Percentiles rank a stretch among this genome's conserved stretches.
Conservation (phyloP, 768 basidiomycete species). For the Boletus edulis region DNA sequence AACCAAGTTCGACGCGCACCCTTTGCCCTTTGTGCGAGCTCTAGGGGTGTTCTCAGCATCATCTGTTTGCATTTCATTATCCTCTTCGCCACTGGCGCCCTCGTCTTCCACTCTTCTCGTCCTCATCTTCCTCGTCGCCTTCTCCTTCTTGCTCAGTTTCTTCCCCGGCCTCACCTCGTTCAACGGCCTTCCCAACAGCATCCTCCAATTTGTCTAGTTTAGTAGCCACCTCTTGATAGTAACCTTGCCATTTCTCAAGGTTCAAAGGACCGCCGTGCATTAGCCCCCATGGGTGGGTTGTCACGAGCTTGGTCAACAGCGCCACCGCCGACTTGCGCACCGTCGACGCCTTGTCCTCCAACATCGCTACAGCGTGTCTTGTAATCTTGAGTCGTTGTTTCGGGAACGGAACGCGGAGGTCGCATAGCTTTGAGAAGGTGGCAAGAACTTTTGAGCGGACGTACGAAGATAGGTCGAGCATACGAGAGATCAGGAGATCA, state of each 20-base stretch:
- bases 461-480: conserved; percentile 84
- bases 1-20: conserved; percentile 8
- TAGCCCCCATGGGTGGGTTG: conserved; percentile 86
- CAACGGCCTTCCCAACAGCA: conserved; percentile 60
- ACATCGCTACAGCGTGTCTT: conserved; percentile 67
- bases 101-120: conserved; percentile 36
- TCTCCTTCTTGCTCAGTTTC: conserved; percentile 33
- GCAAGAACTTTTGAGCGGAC: conserved; percentile 86
- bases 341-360: conserved; percentile 87
- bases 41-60: conserved; percentile 21
- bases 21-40: conserved; percentile 33
- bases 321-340: conserved; percentile 85
- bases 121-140: conserved; percentile 35
- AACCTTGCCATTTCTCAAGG: conserved; percentile 66
- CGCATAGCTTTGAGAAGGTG: conserved; percentile 73
- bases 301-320: conserved; percentile 68
- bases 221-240: conserved; percentile 59
- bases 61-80: conserved; percentile 33
- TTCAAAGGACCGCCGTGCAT: conserved; percentile 83
- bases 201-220: conserved; percentile 74
- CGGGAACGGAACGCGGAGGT: conserved; percentile 78
- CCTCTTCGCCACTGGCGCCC: conserved; percentile 25
- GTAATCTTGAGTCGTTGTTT: conserved; percentile 80
- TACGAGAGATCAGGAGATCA: conserved; percentile 82
- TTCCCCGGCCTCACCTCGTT: conserved; percentile 37